Evolutionary conservation across 768 basidiomycete species (phyloP).

Genomic region (Leccinum subgranulosum): DNA sequence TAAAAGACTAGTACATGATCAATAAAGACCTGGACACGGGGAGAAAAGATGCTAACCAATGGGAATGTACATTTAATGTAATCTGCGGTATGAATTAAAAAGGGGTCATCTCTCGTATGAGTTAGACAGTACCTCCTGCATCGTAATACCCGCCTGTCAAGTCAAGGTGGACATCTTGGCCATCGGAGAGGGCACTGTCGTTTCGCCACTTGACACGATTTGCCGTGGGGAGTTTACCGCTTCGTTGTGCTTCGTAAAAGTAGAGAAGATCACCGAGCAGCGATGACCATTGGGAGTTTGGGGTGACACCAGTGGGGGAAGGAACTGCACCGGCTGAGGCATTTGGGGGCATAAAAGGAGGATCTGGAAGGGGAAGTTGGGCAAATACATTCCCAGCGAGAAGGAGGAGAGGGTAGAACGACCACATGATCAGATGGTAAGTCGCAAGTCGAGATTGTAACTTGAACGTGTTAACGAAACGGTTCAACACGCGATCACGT

Average conservation of each 20-base stretch:
- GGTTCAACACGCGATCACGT: conserved; percentile 23
- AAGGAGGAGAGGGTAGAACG: conserved; percentile 14
- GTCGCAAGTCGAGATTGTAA: not conserved
- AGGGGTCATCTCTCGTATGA: not conserved
- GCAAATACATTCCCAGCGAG: conserved; percentile 35
- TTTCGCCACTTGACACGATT: conserved; percentile 90
- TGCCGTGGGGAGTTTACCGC: conserved; percentile 62
- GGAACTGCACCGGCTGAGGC: conserved; percentile 51
- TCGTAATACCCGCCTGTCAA: conserved; percentile 89
- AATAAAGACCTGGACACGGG: not conserved
- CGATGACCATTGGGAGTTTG: conserved; percentile 80
- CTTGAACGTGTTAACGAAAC: not conserved
- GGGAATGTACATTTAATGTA: conserved; percentile 89
- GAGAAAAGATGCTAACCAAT: conserved; percentile 45
- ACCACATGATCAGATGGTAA: conserved; percentile 18
- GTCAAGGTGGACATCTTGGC: conserved; percentile 68
- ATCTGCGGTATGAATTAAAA: conserved; percentile 41
- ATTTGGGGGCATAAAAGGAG: conserved; percentile 62
- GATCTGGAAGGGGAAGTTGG: conserved; percentile 62
- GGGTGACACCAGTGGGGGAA: conserved; percentile 37
- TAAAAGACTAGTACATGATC: conserved; percentile 54
- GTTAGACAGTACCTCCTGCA: conserved; percentile 66
- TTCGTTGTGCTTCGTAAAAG: conserved; percentile 91
- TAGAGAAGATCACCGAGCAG: conserved; percentile 78
- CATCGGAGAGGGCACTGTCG: conserved; percentile 74